Evolutionary conservation across 1,284 basidiomycete species (phyloP), one percentile per base, ranked within the genome.

Genomic region (Tilletia walkeri): DNA sequence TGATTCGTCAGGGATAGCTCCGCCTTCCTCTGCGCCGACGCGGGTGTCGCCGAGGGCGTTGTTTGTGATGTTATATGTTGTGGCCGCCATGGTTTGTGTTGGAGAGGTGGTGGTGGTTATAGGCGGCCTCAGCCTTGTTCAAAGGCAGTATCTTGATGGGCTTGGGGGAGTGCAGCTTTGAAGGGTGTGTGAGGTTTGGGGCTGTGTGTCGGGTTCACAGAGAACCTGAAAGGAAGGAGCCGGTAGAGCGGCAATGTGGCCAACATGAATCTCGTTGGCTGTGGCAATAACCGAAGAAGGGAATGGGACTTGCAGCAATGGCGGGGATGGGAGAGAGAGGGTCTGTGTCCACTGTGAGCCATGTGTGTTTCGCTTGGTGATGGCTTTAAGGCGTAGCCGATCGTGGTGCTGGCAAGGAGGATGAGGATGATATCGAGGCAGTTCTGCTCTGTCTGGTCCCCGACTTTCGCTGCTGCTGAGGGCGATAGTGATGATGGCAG

Each of bases 401-500:
- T 30, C 24, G 24, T 30, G 24, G 24, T 30, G 24, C 24, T 30
- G 24, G 24, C 24, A 30, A 30, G 24, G 24, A 30, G 24, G 24
- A 30, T 30, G 24, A 30, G 24, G 80, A 96, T 30, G 24, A 30
- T 30, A 30, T 30, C 24, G 24, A 30, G 24, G 24, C 24, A 30
- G 24, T 30, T 30, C 24, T 30, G 24, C 24, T 30, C 24, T 30
- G 24, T 30, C 24, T 30, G 24, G 24, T 30, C 24, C 24, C 24
- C 24, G 24, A 30, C 24, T 30, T 30, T 30, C 24, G 24, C 24
- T 30, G 24, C 24, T 30, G 24, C 24, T 30, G 24, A 30, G 24
- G 24, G 24, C 24, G 24, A 30, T 30, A 30, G 24, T 30, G 24
- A 30, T 30, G 24, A 30, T 30, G 24, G 24, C 24, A 30, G 24